phyloP scores from a whole-genome alignment of 2,329 filamentous ascomycete species.

The Epichloe typhina region DNA sequence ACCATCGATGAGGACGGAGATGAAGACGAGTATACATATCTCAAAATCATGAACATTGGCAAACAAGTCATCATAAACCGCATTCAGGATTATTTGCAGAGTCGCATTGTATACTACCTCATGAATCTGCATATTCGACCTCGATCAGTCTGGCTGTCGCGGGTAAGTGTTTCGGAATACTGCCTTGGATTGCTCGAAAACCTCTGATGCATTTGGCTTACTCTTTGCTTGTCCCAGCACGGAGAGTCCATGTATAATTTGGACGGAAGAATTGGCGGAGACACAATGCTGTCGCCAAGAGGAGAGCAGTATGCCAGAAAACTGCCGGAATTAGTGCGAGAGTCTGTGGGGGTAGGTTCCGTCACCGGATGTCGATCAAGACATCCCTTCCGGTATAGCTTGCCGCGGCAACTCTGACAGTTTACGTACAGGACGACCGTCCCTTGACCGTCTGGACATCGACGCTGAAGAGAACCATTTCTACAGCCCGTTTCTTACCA shows the following conservation, averaged over 20 bases:
- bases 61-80: constrained; percentile 96
- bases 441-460: constrained; percentile 51
- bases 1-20: constrained; percentile 71
- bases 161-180: constrained; percentile 41
- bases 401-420: neutral
- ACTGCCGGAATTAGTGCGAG: constrained; percentile 69
- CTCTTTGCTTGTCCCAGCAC: constrained; percentile 41
- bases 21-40: constrained; percentile 79
- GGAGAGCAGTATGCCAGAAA: constrained; percentile 79
- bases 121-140: constrained; percentile 98
- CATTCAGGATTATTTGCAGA: constrained; percentile 93
- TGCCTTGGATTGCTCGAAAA: neutral
- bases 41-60: constrained; percentile 94
- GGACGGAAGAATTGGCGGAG: constrained; percentile 80
- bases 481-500: constrained; percentile 74
- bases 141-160: constrained; percentile 88
- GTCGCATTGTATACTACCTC: constrained; percentile 91
- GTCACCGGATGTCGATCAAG: neutral
- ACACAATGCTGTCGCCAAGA: constrained; percentile 72
- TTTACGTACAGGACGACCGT: constrained; percentile 36
- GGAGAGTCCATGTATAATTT: constrained; percentile 92
- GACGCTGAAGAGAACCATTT: constrained; percentile 67
- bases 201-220: neutral
- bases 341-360: constrained; percentile 67
- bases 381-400: neutral